Conservation (phyloP, 495 filamentous ascomycete genomes). For the Penicillium roqueforti region DNA sequence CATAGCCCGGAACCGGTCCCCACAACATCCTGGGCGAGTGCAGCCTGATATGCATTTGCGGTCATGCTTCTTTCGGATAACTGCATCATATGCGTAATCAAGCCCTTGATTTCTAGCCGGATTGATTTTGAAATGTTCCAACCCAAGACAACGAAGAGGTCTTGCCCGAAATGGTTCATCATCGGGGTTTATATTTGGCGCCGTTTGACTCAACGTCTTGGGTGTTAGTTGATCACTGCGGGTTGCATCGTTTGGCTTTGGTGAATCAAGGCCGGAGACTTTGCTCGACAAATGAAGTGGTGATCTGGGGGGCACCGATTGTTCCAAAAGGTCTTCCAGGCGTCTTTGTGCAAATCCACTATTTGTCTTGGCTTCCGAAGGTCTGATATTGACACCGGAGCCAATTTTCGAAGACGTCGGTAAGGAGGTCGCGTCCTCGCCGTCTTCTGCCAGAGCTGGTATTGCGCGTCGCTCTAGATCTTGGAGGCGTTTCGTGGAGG, state of each 20-base stretch:
- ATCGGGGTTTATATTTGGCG: constrained; percentile 23
- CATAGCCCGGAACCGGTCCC: constrained; percentile 63
- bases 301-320: constrained; percentile 28
- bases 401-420: not conserved
- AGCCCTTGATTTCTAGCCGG: constrained; percentile 66
- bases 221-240: not conserved
- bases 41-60: constrained; percentile 80
- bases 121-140: constrained; percentile 82
- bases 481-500: constrained; percentile 11
- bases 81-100: constrained; percentile 68
- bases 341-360: constrained; percentile 17
- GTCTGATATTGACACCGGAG: not conserved
- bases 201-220: not conserved
- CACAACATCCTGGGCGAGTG: constrained; percentile 71
- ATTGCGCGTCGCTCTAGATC: constrained; percentile 20
- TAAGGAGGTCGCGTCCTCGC: constrained; percentile 21
- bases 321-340: constrained; percentile 37
- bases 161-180: constrained; percentile 48
- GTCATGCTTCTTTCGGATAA: constrained; percentile 67
- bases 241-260: not conserved
- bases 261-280: not conserved
- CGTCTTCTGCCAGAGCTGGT: constrained; percentile 41
- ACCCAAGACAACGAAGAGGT: constrained; percentile 47
- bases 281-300: constrained; percentile 9
- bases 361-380: not conserved